Percentiles rank a stretch among this genome's conserved stretches.
These are phyloP conservation scores for Hericium erinaceus DNA, from an alignment of 768 basidiomycete species.

Conservation along the genomic window DNA sequence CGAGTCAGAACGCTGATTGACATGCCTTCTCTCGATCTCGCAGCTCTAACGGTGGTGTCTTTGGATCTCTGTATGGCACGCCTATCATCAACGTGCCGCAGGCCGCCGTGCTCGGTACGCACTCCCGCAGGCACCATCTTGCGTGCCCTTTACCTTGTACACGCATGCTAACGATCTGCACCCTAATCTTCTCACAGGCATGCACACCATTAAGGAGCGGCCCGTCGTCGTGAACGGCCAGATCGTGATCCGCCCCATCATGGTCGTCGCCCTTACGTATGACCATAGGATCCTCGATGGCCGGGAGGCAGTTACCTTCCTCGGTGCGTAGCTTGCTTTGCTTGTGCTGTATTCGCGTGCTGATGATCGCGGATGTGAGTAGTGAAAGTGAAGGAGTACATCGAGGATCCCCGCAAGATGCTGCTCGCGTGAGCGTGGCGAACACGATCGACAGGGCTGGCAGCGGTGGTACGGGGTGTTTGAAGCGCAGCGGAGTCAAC, in stretches of 20 bases:
- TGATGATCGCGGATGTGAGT: slow-evolving; percentile 5
- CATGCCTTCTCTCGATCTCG: not conserved
- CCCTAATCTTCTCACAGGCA: slow-evolving; percentile 31
- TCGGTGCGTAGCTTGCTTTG: slow-evolving; percentile 49
- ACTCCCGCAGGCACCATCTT: not conserved
- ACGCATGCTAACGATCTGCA: not conserved
- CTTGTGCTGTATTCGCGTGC: slow-evolving; percentile 1
- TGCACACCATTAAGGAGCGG: slow-evolving; percentile 92
- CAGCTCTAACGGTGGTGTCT: slow-evolving; percentile 98
- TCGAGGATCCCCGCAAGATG: slow-evolving; percentile 45
- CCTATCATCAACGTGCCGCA: slow-evolving; percentile 98
- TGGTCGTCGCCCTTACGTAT: slow-evolving; percentile 90
- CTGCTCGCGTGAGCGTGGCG: slow-evolving; percentile 14
- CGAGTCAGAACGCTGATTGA: not conserved
- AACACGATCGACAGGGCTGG: too few species aligned
- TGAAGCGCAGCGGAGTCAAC: too few species aligned
- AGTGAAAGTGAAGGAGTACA: slow-evolving; percentile 46
- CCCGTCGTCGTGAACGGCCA: slow-evolving; percentile 89
- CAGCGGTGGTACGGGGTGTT: too few species aligned
- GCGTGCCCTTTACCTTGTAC: not conserved
- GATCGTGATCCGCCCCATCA: slow-evolving; percentile 94
- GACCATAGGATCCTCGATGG: slow-evolving; percentile 95
- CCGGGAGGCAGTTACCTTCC: slow-evolving; percentile 93
- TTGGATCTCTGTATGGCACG: slow-evolving; percentile 95
- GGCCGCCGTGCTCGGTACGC: slow-evolving; percentile 78